These are phyloP conservation scores for Oryza punctata DNA, from an alignment of 176 grass and related monocot species.

Conservation along the genomic window DNA sequence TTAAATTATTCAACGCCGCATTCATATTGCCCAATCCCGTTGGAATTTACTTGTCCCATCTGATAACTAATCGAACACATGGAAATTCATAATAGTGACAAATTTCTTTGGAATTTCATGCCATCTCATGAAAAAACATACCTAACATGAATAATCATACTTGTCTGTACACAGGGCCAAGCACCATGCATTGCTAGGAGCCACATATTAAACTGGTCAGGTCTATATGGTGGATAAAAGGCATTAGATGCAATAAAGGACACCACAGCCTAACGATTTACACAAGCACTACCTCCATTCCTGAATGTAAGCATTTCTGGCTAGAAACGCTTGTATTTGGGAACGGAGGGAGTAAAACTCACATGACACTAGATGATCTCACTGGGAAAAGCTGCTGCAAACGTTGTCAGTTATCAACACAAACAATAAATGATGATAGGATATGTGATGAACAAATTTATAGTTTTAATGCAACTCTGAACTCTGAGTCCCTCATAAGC, in stretches of 20 bases:
- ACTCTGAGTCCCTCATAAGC: neutral
- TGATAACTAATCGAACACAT: conserved; percentile 16
- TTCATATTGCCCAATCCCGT: neutral
- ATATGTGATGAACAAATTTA: neutral
- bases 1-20: neutral
- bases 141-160: neutral
- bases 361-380: neutral
- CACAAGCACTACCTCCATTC: neutral
- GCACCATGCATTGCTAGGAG: neutral
- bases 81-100: neutral
- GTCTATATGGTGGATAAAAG: neutral
- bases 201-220: neutral
- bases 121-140: conserved; percentile 19
- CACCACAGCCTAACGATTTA: neutral
- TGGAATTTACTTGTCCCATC: neutral
- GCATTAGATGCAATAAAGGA: neutral
- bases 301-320: no score
- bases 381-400: neutral
- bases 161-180: neutral
- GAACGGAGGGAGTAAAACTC: neutral
- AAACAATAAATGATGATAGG: neutral
- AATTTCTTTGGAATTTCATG: neutral
- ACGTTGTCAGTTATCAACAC: neutral
- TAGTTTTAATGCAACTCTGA: neutral
- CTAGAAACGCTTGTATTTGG: no score